These are phyloP conservation scores for Coprinopsis strossmayeri DNA, from an alignment of 768 basidiomycete genomes.

Conservation along the genomic window DNA sequence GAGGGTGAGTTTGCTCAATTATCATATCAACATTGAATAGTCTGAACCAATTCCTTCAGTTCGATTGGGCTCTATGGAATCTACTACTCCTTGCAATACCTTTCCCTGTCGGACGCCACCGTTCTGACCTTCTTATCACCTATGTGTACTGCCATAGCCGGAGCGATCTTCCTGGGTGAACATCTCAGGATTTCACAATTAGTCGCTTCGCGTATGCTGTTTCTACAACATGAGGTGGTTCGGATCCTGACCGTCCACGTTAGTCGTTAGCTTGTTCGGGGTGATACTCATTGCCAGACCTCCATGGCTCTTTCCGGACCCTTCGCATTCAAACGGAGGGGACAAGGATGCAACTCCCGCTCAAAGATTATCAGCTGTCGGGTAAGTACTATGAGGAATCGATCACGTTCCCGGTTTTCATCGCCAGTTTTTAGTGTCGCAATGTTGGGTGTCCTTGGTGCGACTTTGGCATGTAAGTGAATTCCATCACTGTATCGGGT, in stretches of 20 bases:
- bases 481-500: no score
- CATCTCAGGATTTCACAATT: constrained; percentile 46
- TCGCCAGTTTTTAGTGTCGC: constrained; percentile 36
- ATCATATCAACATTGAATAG: no score
- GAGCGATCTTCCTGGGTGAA: constrained; percentile 60
- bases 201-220: constrained; percentile 39
- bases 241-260: no score
- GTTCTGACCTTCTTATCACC: constrained; percentile 74
- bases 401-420: not conserved
- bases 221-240: no score
- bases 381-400: constrained; percentile 24
- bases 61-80: constrained; percentile 67
- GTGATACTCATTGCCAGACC: constrained; percentile 82
- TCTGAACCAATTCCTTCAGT: constrained; percentile 24
- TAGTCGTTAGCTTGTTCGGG: constrained; percentile 65
- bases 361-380: constrained; percentile 54
- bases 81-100: constrained; percentile 68
- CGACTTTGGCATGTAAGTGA: constrained; percentile 66
- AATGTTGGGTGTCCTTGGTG: constrained; percentile 56
- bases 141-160: constrained; percentile 55
- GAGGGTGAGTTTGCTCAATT: not conserved
- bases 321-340: not conserved
- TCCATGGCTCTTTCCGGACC: constrained; percentile 56
- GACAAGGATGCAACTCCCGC: constrained; percentile 20
- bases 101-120: constrained; percentile 73